phyloP scores from a whole-genome alignment of 176 grass and related monocot genomes.

The Oryza meridionalis region DNA sequence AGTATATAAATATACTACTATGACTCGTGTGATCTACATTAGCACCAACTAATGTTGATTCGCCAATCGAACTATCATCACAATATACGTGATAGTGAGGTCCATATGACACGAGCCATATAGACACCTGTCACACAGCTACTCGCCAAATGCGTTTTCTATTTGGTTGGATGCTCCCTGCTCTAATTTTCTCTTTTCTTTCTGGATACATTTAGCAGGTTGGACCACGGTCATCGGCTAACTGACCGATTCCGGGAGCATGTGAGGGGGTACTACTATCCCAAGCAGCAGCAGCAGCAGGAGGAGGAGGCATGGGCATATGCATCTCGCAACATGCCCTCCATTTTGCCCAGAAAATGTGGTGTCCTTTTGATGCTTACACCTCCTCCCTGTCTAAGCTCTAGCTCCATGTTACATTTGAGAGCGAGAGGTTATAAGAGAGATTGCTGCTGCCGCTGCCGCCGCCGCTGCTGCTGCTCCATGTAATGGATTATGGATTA shows the following conservation, averaged over 20 bases:
- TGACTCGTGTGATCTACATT: not conserved
- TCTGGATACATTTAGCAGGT: not conserved
- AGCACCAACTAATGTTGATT: not conserved
- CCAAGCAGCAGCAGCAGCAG: not conserved
- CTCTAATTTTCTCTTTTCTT: not conserved
- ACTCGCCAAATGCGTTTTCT: not conserved
- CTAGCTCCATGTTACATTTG: slow-evolving; percentile 5
- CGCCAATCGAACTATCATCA: not conserved
- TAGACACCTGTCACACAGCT: not conserved
- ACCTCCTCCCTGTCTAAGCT: not conserved
- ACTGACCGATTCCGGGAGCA: slow-evolving; percentile 8
- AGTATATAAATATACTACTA: not conserved
- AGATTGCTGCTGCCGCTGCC: not conserved
- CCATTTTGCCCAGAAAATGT: not conserved
- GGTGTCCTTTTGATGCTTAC: not conserved
- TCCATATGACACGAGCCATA: not conserved
- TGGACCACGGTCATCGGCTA: slow-evolving; percentile 28
- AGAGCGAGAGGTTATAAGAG: not conserved
- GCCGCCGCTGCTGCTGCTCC: not conserved
- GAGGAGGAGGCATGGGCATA: not conserved
- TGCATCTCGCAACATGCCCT: not conserved
- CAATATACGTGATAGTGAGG: not conserved
- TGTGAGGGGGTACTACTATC: not conserved
- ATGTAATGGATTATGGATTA: not conserved
- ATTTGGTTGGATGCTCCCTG: not conserved